These are phyloP conservation scores for Russula sp. DNA, from an alignment of 768 basidiomycete species.

Conservation along the genomic window DNA sequence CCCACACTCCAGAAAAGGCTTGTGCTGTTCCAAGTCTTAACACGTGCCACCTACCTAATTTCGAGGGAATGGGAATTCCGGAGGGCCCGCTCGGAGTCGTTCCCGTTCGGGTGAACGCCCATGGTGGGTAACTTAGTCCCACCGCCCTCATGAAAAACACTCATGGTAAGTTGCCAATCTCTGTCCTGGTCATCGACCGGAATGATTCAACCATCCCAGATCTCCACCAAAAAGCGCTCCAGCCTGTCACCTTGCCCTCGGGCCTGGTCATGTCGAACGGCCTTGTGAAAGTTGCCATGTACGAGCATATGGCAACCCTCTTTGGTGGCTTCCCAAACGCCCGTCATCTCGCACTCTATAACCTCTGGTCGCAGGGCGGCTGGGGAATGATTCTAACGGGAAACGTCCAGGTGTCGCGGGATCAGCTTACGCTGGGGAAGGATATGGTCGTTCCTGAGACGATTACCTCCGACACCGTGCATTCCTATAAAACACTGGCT, in stretches of 20 bases:
- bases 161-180: conserved; percentile 9
- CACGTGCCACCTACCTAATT: conserved; percentile 7
- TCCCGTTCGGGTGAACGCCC: neutral
- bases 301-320: conserved; percentile 71
- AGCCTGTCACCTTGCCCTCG: conserved; percentile 23
- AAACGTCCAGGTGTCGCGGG: conserved; percentile 64
- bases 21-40: neutral
- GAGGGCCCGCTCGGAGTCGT: too few species aligned
- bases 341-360: conserved; percentile 62
- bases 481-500: conserved; percentile 52
- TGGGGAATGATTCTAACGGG: conserved; percentile 93
- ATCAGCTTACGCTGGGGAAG: conserved; percentile 68
- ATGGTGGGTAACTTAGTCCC: neutral
- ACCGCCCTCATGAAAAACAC: conserved; percentile 5
- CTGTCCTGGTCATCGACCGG: neutral
- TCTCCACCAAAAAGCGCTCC: conserved; percentile 6
- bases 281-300: conserved; percentile 72
- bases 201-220: neutral
- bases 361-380: conserved; percentile 65
- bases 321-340: conserved; percentile 71
- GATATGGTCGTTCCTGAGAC: conserved; percentile 60
- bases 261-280: conserved; percentile 25
- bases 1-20: neutral
- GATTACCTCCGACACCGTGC: conserved; percentile 44
- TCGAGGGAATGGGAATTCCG: too few species aligned